Percentiles rank a stretch among this genome's conserved stretches.
phyloP scores from a whole-genome alignment of 345 rosid species.

The Hibiscus mutabilis region DNA sequence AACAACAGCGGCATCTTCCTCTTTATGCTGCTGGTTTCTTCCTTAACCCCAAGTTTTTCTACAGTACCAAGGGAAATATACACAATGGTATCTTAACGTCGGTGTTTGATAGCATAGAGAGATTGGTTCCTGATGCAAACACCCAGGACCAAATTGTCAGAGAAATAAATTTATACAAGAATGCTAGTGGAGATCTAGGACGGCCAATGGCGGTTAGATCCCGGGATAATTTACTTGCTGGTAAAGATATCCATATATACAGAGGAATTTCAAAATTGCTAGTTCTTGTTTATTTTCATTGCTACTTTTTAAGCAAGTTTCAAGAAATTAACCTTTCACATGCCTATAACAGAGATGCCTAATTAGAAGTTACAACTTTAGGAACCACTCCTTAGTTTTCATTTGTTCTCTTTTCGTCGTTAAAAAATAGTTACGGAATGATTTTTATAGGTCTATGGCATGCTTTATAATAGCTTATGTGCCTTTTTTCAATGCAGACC shows the following conservation, averaged over 20 bases:
- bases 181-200: slow-evolving; percentile 76
- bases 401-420: not conserved
- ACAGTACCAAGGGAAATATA: slow-evolving; percentile 54
- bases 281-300: not conserved
- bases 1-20: slow-evolving; percentile 57
- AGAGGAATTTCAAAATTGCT: not conserved
- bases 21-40: slow-evolving; percentile 86
- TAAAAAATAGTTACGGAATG: not conserved
- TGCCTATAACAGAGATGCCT: not conserved
- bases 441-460: not conserved
- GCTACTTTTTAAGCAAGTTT: not conserved
- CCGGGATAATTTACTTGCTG: slow-evolving; percentile 68
- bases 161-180: slow-evolving; percentile 66
- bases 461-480: not conserved
- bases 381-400: not conserved
- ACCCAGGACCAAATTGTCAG: slow-evolving; percentile 69
- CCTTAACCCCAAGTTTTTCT: slow-evolving; percentile 91
- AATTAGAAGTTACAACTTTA: not conserved
- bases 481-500: not conserved
- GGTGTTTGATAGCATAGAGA: slow-evolving; percentile 81
- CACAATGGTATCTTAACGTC: slow-evolving; percentile 53
- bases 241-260: slow-evolving; percentile 24
- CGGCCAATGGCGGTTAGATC: slow-evolving; percentile 84
- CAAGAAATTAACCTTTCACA: not conserved
- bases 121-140: slow-evolving; percentile 58